Evolutionary conservation across 495 filamentous ascomycete species (phyloP), one percentile per base, ranked within the genome.

Genomic region (Friedmanniomyces endolithicus): DNA sequence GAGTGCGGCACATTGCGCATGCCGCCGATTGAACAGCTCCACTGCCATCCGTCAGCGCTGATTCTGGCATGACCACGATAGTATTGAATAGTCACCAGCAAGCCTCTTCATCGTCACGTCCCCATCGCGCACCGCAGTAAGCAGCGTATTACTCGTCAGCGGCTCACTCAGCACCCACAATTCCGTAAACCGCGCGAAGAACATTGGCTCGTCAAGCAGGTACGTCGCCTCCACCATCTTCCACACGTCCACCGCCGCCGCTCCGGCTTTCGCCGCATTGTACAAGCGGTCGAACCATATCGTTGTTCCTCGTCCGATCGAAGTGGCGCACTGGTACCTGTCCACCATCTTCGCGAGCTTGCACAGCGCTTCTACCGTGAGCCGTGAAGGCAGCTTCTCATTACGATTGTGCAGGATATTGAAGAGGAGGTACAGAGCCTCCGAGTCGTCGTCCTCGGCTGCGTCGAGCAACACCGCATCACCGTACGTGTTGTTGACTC

Each of bases 391-490:
- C 1, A 62, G 46, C 14, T 51, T 43, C 49, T 62, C 50, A 50
- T 57, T 52, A 17, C 46, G 56, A n/a, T 59, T 41, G 43, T 59
- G 60, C 14, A 63, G 37, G 40, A 59, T 55, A 27, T 50, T 27
- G 46, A 19, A 19, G 31, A 62, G 55, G 19, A 62, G 31, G 51
- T 43, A 49, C 9, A 62, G 31, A 12, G 59, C 22, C 11, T 48
- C 53, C 11, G 7, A 25, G 35, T 53, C 53, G 6, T 61, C 58
- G 17, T 31, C 31, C 17, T 41, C 37, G 17, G 12, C 37, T 2
- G 37, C 37, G 17, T 41, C 3, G 6, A 41, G 6, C 6, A 35
- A 44, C 6, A 40, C 19, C 19, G 2, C 44, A 20, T 23, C 17
- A 22, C 17, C 7, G 17, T 8, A 9, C 12, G 3, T 22, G 17